These are phyloP conservation scores for Margaritispora aquatica DNA, from an alignment of 495 filamentous ascomycete species.

Conservation along the genomic window DNA sequence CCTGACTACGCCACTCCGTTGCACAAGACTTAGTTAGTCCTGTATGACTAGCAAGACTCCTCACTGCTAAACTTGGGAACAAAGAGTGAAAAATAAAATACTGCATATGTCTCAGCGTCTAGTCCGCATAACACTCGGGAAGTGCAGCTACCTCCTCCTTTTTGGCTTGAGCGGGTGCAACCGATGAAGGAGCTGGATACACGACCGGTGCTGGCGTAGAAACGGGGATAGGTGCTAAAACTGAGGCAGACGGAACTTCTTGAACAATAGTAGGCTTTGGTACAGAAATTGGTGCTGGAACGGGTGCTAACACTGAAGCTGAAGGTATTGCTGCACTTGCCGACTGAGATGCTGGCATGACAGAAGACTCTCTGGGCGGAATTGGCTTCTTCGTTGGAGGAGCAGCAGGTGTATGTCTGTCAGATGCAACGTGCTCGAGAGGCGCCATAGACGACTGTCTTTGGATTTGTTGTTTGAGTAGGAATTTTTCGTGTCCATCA, in stretches of 20 bases:
- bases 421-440: conserved; percentile 1
- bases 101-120: not conserved
- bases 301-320: not conserved
- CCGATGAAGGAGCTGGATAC: not conserved
- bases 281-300: not conserved
- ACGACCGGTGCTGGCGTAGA: not conserved
- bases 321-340: too few species aligned
- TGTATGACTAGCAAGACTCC: not conserved
- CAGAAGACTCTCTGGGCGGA: not conserved
- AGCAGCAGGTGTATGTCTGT: not conserved
- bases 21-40: not conserved
- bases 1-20: not conserved
- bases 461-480: not conserved
- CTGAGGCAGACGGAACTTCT: not conserved
- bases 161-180: not conserved
- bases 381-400: not conserved
- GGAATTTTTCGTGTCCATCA: not conserved
- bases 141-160: not conserved
- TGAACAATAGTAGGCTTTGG: not conserved
- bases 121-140: conserved; percentile 11
- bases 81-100: not conserved
- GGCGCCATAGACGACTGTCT: conserved; percentile 1
- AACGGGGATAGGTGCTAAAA: not conserved
- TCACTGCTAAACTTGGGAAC: not conserved
- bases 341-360: not conserved